Percentiles rank a stretch among this genome's conserved stretches.
Evolutionary conservation across 176 grass and related monocot genomes (phyloP).

Genomic region (Secale cereale): DNA sequence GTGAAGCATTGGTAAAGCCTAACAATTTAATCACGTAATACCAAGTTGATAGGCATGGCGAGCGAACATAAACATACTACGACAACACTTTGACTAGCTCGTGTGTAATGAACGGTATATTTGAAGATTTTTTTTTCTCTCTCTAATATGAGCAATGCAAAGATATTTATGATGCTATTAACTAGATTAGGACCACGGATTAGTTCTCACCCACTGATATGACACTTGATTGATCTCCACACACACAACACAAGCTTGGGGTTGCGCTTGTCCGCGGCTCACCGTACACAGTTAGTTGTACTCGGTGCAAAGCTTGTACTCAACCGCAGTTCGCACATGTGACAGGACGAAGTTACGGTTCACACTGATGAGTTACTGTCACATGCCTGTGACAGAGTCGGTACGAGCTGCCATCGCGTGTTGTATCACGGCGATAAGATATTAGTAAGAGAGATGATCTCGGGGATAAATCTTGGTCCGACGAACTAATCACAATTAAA

Average conservation of each 20-base stretch:
- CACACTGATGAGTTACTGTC: background rate
- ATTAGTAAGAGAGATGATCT: too few species aligned
- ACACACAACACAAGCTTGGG: background rate
- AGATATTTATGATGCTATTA: background rate
- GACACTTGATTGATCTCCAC: background rate
- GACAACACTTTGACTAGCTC: background rate
- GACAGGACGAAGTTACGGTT: background rate
- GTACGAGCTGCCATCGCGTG: too few species aligned
- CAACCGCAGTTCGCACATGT: conserved; percentile 15
- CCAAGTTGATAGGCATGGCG: too few species aligned
- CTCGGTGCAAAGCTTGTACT: conserved; percentile 14
- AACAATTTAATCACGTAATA: too few species aligned
- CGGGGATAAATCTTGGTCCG: too few species aligned
- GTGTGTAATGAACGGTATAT: background rate
- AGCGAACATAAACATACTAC: too few species aligned
- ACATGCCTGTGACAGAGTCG: background rate
- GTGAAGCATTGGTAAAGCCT: too few species aligned
- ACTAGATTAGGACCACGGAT: background rate
- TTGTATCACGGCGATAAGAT: too few species aligned
- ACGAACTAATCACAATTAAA: too few species aligned
- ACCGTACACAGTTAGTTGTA: background rate
- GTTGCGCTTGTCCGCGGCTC: background rate
- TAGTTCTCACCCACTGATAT: background rate
- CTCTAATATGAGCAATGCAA: too few species aligned
- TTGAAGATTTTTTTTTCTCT: too few species aligned